Conservation (phyloP, 2,329 filamentous ascomycete species). For the Cladosporium cucumerinum region DNA sequence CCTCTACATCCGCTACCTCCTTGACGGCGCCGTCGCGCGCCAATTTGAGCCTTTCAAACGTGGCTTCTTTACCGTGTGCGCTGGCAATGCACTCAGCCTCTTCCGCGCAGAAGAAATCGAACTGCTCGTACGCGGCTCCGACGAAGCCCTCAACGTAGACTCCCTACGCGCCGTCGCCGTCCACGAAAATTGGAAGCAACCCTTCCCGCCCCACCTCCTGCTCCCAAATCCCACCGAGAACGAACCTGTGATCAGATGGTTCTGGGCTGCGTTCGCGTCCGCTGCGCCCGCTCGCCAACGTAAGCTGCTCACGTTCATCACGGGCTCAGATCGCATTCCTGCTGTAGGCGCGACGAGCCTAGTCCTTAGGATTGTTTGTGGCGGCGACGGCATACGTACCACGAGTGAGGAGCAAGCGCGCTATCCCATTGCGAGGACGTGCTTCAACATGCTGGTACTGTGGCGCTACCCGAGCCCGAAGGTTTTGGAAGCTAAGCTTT, state of each 20-base stretch:
- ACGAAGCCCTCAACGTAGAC: constrained; percentile 75
- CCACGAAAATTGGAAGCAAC: constrained; percentile 73
- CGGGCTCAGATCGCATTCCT: constrained; percentile 84
- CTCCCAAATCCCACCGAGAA: constrained; percentile 47
- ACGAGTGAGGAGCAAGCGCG: constrained; percentile 60
- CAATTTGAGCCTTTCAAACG: constrained; percentile 94
- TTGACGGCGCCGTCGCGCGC: constrained; percentile 72
- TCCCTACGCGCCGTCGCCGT: constrained; percentile 72
- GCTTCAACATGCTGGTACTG: constrained; percentile 80
- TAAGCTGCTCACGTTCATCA: constrained; percentile 79
- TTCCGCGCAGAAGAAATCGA: constrained; percentile 92
- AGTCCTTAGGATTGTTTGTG: constrained; percentile 69
- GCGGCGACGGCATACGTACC: constrained; percentile 50
- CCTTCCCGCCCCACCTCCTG: constrained; percentile 26
- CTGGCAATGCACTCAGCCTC: constrained; percentile 79
- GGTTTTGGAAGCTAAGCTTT: constrained; percentile 68
- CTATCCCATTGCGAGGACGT: constrained; percentile 83
- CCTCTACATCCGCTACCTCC: constrained; percentile 73
- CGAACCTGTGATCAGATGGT: constrained; percentile 74
- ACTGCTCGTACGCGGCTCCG: constrained; percentile 77
- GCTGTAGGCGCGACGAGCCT: constrained; percentile 81
- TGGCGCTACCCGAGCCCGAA: constrained; percentile 67
- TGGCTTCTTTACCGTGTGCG: constrained; percentile 89
- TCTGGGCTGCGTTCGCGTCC: constrained; percentile 76
- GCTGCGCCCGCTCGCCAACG: constrained; percentile 67